Evolutionary conservation across 2,329 filamentous ascomycete species (phyloP).

Genomic region (Curvularia eragrostidis): DNA sequence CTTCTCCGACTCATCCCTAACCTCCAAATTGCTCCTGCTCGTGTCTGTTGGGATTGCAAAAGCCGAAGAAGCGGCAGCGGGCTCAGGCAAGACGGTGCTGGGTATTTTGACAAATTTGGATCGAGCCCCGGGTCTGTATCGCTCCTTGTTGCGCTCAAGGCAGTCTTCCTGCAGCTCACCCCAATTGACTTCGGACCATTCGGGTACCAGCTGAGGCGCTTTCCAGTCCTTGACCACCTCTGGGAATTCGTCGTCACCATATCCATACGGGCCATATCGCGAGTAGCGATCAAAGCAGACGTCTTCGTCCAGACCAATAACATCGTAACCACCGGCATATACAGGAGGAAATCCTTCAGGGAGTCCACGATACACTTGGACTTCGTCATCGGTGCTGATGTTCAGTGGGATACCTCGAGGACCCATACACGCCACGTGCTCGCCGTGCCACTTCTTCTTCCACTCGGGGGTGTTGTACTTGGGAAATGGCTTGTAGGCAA

Average conservation of each 20-base stretch:
- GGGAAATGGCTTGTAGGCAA: conserved; percentile 74
- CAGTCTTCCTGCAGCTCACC: conserved; percentile 72
- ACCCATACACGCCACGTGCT: conserved; percentile 69
- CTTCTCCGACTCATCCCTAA: conserved; percentile 25
- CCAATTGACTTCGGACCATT: conserved; percentile 74
- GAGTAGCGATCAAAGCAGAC: conserved; percentile 69
- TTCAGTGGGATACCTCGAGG: conserved; percentile 61
- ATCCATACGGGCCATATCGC: conserved; percentile 64
- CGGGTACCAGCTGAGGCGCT: conserved; percentile 48
- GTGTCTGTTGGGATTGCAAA: conserved; percentile 40
- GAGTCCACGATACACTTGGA: conserved; percentile 66
- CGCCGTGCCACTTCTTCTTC: conserved; percentile 63
- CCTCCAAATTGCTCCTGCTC: conserved; percentile 38
- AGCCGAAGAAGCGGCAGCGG: conserved; percentile 36
- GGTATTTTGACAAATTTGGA: conserved; percentile 38
- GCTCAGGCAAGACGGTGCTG: conserved; percentile 36
- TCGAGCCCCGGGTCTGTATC: conserved; percentile 60
- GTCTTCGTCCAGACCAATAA: conserved; percentile 54
- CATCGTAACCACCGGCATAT: conserved; percentile 48
- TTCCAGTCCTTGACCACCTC: conserved; percentile 56
- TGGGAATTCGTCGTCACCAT: conserved; percentile 58
- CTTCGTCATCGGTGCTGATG: conserved; percentile 65
- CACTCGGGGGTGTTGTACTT: conserved; percentile 70
- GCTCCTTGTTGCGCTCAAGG: conserved; percentile 67
- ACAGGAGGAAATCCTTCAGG: conserved; percentile 54